Evolutionary conservation across 768 basidiomycete species (phyloP).

Genomic region (Rhizopogon vesiculosus): DNA sequence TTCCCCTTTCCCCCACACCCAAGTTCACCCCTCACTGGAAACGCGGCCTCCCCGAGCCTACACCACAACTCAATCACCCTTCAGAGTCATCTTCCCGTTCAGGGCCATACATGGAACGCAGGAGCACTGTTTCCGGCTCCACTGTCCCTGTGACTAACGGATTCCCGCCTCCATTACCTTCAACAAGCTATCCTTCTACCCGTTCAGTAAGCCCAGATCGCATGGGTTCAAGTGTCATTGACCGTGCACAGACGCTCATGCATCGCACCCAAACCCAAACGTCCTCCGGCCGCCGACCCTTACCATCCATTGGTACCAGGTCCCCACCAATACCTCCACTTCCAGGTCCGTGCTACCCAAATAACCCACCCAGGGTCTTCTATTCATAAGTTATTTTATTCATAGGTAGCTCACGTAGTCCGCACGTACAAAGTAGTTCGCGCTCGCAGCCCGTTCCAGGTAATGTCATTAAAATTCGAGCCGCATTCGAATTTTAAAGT

Average conservation of each 20-base stretch:
- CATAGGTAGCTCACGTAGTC: not conserved
- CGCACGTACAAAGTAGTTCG: not conserved
- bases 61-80: conserved; percentile 6
- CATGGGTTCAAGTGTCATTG: not conserved
- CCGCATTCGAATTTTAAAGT: not conserved
- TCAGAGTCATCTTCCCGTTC: not conserved
- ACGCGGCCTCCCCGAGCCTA: conserved; percentile 23
- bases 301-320: conserved; percentile 13
- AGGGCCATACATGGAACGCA: conserved; percentile 13
- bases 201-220: not conserved
- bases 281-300: conserved; percentile 22
- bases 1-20: conserved; percentile 10
- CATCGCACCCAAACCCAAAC: conserved; percentile 8
- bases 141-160: not conserved
- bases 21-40: conserved; percentile 43
- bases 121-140: conserved; percentile 22
- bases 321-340: not conserved
- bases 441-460: not conserved
- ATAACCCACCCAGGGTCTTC: not conserved
- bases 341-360: not conserved
- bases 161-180: not conserved
- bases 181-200: not conserved
- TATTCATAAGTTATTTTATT: not conserved
- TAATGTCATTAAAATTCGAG: not conserved
- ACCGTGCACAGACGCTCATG: not conserved